phyloP scores from a whole-genome alignment of 2,329 filamentous ascomycete genomes.

The Cordyceps farinosa region DNA sequence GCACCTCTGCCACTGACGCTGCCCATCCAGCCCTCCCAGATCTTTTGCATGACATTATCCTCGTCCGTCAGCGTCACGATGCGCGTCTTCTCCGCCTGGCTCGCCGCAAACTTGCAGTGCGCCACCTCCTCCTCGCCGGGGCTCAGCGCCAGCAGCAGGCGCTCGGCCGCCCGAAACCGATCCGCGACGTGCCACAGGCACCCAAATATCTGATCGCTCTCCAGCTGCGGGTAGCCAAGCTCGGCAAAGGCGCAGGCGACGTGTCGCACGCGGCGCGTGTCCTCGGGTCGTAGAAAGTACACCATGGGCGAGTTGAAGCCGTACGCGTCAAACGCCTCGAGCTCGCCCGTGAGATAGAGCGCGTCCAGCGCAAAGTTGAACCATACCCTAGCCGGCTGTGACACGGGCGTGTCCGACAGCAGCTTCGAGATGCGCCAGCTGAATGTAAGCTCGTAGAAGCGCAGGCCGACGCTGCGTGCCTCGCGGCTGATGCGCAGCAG shows the following conservation, averaged over 20 bases:
- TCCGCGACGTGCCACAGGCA: conserved; percentile 48
- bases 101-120: conserved; percentile 2
- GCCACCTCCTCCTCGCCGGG: conserved; percentile 34
- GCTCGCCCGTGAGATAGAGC: conserved; percentile 46
- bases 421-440: conserved; percentile 44
- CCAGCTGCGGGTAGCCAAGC: conserved; percentile 40
- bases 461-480: conserved; percentile 38
- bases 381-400: conserved; percentile 38
- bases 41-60: conserved; percentile 43
- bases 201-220: conserved; percentile 44
- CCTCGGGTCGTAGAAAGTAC: conserved; percentile 43
- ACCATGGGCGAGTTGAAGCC: conserved; percentile 47
- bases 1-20: conserved; percentile 29
- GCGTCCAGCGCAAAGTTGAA: conserved; percentile 47
- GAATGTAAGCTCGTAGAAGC: conserved; percentile 45
- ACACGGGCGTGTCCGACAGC: conserved; percentile 33
- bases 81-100: not conserved
- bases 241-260: conserved; percentile 44
- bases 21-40: conserved; percentile 46
- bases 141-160: conserved; percentile 40
- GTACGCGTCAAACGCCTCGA: conserved; percentile 45
- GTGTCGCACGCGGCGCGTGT: conserved; percentile 41
- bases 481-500: conserved; percentile 45
- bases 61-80: conserved; percentile 23
- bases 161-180: conserved; percentile 35